These are phyloP conservation scores for Acacia concinna DNA, from an alignment of 331 rosid genomes.

Conservation along the genomic window DNA sequence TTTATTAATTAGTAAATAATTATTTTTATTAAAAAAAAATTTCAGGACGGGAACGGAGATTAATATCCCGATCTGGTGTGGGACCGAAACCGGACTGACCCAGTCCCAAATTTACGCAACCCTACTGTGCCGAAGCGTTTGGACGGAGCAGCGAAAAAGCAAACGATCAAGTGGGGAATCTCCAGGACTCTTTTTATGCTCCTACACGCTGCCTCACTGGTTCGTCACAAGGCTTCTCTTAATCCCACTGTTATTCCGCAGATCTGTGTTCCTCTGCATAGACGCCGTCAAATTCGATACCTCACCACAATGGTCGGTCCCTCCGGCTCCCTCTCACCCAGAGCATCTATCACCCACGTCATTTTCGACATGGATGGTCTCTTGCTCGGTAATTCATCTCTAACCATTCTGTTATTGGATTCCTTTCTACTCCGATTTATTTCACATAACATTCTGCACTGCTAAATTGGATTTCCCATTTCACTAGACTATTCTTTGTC, in stretches of 20 bases:
- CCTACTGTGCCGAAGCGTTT: too few species aligned
- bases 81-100: too few species aligned
- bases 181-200: neutral
- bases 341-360: conserved; percentile 61
- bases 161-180: neutral
- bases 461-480: neutral
- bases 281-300: neutral
- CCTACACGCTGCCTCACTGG: neutral
- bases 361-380: conserved; percentile 96
- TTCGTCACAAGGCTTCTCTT: neutral
- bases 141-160: neutral
- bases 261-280: neutral
- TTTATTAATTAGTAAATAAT: too few species aligned
- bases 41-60: too few species aligned
- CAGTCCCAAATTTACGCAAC: too few species aligned
- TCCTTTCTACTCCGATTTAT: neutral
- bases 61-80: too few species aligned
- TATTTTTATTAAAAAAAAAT: too few species aligned
- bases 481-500: neutral
- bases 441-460: neutral
- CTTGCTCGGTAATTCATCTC: conserved; percentile 60
- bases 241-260: conserved; percentile 11
- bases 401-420: neutral
- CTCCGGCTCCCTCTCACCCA: conserved; percentile 27
- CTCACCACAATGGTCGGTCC: conserved; percentile 49